Evolutionary conservation across 83 land plant genomes (phyloP).

Genomic region (Diphasiastrum complanatum): DNA sequence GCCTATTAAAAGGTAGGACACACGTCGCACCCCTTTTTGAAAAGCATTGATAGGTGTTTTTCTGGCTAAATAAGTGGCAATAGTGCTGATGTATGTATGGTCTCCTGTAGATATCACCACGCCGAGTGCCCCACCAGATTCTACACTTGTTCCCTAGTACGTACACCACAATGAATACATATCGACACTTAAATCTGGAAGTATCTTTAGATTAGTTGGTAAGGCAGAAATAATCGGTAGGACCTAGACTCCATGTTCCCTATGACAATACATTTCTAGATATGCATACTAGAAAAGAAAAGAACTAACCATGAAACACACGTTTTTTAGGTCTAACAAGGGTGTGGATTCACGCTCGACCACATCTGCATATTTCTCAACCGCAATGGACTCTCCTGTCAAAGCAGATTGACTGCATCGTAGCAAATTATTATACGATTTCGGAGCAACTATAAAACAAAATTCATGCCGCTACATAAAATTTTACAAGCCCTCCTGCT

Average conservation of each 20-base stretch:
- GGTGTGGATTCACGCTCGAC: slow-evolving; percentile 39
- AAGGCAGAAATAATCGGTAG: too few species aligned
- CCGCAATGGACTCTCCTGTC: slow-evolving; percentile 46
- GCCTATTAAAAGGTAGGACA: slow-evolving; percentile 42
- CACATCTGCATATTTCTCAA: slow-evolving; percentile 47
- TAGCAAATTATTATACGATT: too few species aligned
- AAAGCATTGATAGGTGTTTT: slow-evolving; percentile 41
- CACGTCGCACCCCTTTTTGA: slow-evolving; percentile 34
- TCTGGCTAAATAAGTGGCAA: slow-evolving; percentile 40
- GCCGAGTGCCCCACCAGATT: slow-evolving; percentile 48
- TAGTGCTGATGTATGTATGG: slow-evolving; percentile 51
- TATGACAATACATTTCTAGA: neutral
- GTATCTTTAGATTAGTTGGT: too few species aligned
- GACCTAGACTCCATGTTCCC: too few species aligned
- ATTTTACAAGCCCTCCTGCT: too few species aligned
- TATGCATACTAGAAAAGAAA: neutral
- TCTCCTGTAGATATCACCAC: slow-evolving; percentile 51
- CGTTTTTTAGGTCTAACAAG: slow-evolving; percentile 49
- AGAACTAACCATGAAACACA: slow-evolving; percentile 48
- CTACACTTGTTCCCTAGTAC: slow-evolving; percentile 53
- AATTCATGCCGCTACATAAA: too few species aligned
- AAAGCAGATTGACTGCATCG: slow-evolving; percentile 61
- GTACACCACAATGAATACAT: too few species aligned
- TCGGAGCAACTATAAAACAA: too few species aligned
- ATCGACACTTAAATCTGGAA: too few species aligned